Evolutionary conservation across 179 eudicot genomes (phyloP).

Genomic region (Beta corolliflora): DNA sequence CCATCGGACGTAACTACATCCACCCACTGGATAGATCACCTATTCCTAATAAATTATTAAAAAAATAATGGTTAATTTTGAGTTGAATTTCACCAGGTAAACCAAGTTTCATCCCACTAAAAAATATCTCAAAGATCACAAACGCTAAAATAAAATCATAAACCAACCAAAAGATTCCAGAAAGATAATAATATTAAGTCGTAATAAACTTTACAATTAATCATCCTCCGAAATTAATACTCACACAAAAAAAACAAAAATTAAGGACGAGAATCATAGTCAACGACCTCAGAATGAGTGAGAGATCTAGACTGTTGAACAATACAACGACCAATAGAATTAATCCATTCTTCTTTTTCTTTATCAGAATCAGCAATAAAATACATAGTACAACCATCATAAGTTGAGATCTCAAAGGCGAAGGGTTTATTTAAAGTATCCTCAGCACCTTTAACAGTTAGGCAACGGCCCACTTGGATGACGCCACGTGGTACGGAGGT

Average conservation of each 20-base stretch:
- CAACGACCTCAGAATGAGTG: conserved; percentile 66
- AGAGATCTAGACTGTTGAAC: conserved; percentile 76
- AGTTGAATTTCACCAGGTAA: no score
- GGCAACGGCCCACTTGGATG: conserved; percentile 60
- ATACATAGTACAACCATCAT: conserved; percentile 54
- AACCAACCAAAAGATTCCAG: neutral
- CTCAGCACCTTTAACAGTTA: conserved; percentile 80
- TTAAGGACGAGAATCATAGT: conserved; percentile 42
- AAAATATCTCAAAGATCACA: neutral
- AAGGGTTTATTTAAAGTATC: conserved; percentile 58
- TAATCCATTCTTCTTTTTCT: conserved; percentile 93
- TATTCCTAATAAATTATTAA: no score
- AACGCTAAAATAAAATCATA: neutral
- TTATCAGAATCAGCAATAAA: conserved; percentile 80
- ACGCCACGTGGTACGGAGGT: conserved; percentile 75
- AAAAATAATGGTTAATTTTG: no score
- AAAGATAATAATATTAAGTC: neutral
- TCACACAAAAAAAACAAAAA: neutral
- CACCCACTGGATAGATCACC: no score
- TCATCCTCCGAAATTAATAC: neutral
- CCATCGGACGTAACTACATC: no score
- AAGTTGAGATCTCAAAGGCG: conserved; percentile 65
- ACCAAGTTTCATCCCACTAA: no score
- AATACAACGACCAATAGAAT: conserved; percentile 75
- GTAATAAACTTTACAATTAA: conserved; percentile 6